phyloP scores from a whole-genome alignment of 2,329 filamentous ascomycete genomes.

The Colletotrichum coccodes region DNA sequence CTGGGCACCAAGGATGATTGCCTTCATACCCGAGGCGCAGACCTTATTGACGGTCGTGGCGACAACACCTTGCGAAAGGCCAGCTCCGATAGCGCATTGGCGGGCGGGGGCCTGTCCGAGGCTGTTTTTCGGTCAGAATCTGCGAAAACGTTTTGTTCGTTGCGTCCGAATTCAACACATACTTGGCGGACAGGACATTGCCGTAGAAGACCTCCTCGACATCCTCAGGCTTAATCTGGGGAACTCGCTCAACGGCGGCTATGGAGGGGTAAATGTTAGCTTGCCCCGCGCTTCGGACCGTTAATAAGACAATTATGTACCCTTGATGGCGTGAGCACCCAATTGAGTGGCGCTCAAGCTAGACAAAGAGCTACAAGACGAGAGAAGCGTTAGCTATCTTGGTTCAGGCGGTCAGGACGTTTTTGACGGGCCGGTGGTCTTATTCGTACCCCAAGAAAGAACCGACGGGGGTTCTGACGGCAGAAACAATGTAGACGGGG shows the following conservation, averaged over 20 bases:
- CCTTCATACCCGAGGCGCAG: conserved; percentile 94
- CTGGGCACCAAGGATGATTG: conserved; percentile 92
- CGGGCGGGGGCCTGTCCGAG: conserved; percentile 96
- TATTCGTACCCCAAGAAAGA: conserved; percentile 85
- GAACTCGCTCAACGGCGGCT: conserved; percentile 85
- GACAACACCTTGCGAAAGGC: conserved; percentile 81
- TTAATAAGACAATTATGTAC: conserved; percentile 57
- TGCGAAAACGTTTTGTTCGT: neutral
- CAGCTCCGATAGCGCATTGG: conserved; percentile 91
- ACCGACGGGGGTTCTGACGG: conserved; percentile 88
- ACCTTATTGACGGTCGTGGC: conserved; percentile 99
- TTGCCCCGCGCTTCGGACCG: conserved; percentile 12
- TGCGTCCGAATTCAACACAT: conserved; percentile 42
- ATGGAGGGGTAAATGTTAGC: conserved; percentile 29
- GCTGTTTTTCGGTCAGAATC: conserved; percentile 55
- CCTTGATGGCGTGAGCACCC: conserved; percentile 91
- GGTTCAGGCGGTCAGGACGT: conserved; percentile 20
- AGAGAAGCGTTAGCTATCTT: conserved; percentile 10
- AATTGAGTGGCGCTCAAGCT: conserved; percentile 88
- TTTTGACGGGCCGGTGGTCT: conserved; percentile 7
- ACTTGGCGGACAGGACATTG: conserved; percentile 98
- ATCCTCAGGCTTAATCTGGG: conserved; percentile 86
- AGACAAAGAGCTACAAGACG: conserved; percentile 77
- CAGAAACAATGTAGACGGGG: conserved; percentile 95
- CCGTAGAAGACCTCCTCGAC: conserved; percentile 98